Percentiles rank a stretch among this genome's conserved stretches.
phyloP scores from a whole-genome alignment of 257 asterid genomes.

The Solanum medicagineum region DNA sequence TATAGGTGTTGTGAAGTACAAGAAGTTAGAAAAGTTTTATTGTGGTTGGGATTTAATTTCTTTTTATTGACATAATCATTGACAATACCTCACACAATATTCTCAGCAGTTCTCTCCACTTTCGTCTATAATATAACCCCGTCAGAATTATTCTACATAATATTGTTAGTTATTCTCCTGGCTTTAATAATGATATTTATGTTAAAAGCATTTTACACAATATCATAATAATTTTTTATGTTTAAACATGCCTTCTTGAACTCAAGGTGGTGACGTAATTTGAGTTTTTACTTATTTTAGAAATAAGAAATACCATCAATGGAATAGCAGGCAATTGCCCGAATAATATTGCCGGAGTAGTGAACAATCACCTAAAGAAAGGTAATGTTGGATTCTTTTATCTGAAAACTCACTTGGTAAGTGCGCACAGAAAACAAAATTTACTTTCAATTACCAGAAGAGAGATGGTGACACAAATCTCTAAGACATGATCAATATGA shows the following conservation, averaged over 20 bases:
- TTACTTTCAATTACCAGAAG: background rate
- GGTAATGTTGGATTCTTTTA: background rate
- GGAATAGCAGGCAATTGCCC: background rate
- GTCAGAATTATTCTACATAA: background rate
- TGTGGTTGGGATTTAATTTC: background rate
- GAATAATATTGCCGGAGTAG: background rate
- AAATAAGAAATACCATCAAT: background rate
- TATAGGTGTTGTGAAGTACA: background rate
- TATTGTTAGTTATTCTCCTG: background rate
- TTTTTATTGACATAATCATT: background rate
- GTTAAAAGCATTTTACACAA: background rate
- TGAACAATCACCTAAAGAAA: background rate
- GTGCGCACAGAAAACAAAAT: background rate
- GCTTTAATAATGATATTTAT: background rate
- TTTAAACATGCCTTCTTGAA: background rate
- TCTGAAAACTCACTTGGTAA: background rate
- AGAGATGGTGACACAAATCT: background rate
- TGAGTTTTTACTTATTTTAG: background rate
- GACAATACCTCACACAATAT: background rate
- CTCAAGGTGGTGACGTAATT: background rate
- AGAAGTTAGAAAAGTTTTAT: background rate
- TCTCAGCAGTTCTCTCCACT: background rate
- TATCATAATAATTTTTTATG: background rate
- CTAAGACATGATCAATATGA: background rate
- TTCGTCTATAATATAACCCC: background rate